phyloP scores from a whole-genome alignment of 2,329 filamentous ascomycete species.

The Sporothrix sp. region DNA sequence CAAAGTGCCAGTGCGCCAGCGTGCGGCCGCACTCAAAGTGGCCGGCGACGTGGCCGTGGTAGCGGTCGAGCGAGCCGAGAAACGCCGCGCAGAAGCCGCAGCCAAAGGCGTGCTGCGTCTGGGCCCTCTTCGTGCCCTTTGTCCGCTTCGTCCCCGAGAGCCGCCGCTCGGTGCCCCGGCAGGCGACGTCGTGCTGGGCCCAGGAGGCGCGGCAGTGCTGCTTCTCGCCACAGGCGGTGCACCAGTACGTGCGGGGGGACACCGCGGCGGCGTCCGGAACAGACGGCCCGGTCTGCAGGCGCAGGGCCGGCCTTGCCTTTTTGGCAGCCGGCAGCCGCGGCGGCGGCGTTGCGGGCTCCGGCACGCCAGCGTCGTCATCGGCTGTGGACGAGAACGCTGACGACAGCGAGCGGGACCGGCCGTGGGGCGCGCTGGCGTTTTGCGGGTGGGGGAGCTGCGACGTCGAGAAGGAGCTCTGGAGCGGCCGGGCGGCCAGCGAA shows the following conservation, averaged over 20 bases:
- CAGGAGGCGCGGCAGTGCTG: slow-evolving; percentile 60
- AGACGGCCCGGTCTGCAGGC: too few species aligned
- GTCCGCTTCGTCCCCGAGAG: not conserved
- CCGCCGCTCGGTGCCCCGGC: slow-evolving; percentile 45
- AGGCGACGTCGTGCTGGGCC: slow-evolving; percentile 57
- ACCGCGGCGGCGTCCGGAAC: too few species aligned
- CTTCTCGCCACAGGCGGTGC: slow-evolving; percentile 51
- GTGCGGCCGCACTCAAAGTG: slow-evolving; percentile 56
- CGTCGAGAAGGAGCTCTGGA: not conserved
- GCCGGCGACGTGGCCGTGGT: slow-evolving; percentile 58
- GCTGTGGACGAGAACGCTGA: slow-evolving; percentile 2
- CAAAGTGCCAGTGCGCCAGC: slow-evolving; percentile 59
- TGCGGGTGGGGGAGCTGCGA: not conserved
- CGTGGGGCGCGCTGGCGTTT: not conserved
- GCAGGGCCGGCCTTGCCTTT: not conserved
- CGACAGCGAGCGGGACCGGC: not conserved
- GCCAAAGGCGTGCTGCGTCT: slow-evolving; percentile 56
- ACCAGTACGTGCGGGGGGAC: slow-evolving; percentile 48
- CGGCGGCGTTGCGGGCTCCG: too few species aligned
- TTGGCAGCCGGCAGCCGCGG: not conserved
- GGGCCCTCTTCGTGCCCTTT: slow-evolving; percentile 15
- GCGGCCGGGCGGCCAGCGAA: not conserved
- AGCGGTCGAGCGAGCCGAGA: slow-evolving; percentile 53
- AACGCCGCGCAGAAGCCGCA: slow-evolving; percentile 59
- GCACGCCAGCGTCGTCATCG: too few species aligned